A percentile compares a stretch with the other conserved stretches of the same genome.
Conservation (phyloP, 2,329 filamentous ascomycete species). For the Aspergillus melleus region DNA sequence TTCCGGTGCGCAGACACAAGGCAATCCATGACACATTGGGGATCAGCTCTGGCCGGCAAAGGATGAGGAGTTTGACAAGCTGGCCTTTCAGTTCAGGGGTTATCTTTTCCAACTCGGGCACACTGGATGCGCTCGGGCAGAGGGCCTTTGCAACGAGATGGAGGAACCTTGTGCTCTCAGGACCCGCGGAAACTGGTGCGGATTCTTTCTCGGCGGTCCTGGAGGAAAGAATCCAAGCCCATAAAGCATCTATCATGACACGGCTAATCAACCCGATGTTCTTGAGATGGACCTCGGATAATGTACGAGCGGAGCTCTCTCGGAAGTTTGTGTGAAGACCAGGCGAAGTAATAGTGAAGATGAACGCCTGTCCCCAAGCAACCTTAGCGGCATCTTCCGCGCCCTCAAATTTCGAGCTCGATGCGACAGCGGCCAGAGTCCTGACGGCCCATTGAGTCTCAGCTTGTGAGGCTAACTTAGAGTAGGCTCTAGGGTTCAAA, state of each 20-base stretch:
- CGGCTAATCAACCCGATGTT: slow-evolving; percentile 59
- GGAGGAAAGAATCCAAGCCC: slow-evolving; percentile 73
- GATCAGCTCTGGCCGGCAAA: slow-evolving; percentile 76
- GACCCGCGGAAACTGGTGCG: slow-evolving; percentile 65
- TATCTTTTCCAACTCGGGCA: slow-evolving; percentile 28
- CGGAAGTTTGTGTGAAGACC: slow-evolving; percentile 62
- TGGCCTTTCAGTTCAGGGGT: slow-evolving; percentile 64
- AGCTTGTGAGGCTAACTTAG: slow-evolving; percentile 71
- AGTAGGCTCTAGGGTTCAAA: slow-evolving; percentile 79
- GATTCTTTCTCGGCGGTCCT: slow-evolving; percentile 76
- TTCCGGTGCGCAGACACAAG: slow-evolving; percentile 72
- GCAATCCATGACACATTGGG: slow-evolving; percentile 86
- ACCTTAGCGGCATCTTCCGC: slow-evolving; percentile 52
- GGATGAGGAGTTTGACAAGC: slow-evolving; percentile 72
- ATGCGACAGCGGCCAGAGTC: slow-evolving; percentile 65
- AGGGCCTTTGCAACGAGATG: slow-evolving; percentile 54
- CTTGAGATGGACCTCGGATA: slow-evolving; percentile 66
- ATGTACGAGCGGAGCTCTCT: slow-evolving; percentile 59
- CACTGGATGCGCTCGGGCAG: slow-evolving; percentile 31
- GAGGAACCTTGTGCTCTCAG: slow-evolving; percentile 61
- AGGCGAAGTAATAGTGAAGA: slow-evolving; percentile 72
- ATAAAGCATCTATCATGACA: slow-evolving; percentile 71
- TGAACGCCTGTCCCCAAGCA: slow-evolving; percentile 80
- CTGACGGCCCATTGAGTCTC: slow-evolving; percentile 77
- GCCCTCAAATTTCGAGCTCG: slow-evolving; percentile 53